Evolutionary conservation across 73 alveolate genomes (phyloP).

Genomic region (Breviolum minutum): DNA sequence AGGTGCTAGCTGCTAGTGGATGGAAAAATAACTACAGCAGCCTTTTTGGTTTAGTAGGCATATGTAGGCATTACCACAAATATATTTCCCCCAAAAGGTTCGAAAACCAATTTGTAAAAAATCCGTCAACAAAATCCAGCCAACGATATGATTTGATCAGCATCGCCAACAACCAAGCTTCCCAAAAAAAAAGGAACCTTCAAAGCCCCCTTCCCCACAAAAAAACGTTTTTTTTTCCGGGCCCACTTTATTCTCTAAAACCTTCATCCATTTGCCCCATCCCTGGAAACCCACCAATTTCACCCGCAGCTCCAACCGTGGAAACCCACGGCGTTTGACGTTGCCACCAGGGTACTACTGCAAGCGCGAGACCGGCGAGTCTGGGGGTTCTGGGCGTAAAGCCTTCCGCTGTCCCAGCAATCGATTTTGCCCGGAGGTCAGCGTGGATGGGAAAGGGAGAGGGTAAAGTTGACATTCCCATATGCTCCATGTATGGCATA

Average conservation of each 20-base stretch:
- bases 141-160: too few relatives aligned
- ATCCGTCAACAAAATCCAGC: too few relatives aligned
- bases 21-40: too few relatives aligned
- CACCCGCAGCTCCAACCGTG: background rate
- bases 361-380: constrained; percentile 93
- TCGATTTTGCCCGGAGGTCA: constrained; percentile 82
- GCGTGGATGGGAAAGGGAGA: background rate
- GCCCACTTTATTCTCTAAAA: background rate
- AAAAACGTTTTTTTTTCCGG: too few relatives aligned
- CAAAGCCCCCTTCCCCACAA: too few relatives aligned
- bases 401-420: constrained; percentile 90
- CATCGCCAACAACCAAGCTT: too few relatives aligned
- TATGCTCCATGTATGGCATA: background rate
- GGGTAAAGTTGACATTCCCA: background rate
- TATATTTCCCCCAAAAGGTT: too few relatives aligned
- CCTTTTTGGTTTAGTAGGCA: too few relatives aligned
- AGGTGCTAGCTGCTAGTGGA: too few relatives aligned
- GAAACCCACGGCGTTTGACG: background rate
- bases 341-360: constrained; percentile 66
- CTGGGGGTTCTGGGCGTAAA: constrained; percentile 67
- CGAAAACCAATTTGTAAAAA: too few relatives aligned
- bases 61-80: too few relatives aligned
- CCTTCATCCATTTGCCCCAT: background rate
- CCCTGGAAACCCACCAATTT: background rate
- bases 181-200: too few relatives aligned